Base-by-base conservation (phyloP, 371 early-diverging fungal species). In the Cokeromyces recurvatus region DNA sequence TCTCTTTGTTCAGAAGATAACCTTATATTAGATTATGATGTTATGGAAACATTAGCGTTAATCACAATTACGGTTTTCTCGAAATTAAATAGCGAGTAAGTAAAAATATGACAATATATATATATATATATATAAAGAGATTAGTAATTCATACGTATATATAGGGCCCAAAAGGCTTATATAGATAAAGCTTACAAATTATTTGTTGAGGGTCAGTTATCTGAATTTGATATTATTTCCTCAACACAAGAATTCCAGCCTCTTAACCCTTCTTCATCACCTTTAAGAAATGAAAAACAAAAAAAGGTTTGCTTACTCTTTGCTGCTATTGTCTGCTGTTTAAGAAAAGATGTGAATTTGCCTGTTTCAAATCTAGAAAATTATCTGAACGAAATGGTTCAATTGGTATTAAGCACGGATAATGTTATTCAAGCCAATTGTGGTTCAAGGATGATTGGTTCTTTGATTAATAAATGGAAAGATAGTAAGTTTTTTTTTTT, bases 391-490 rank as follows among this genome's bases (percentile, higher is more conserved):
- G 56, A 66, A 2, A 32, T 85, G 35, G 60, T 81, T 1, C 57
- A 63, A 0, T 59, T 74, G 4, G 77, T 81, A 1, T 55, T 79
- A 41, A 53, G 50, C 22, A 59, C 79, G 0, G 24, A 45, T n/a
- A 68, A 74, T 43, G 21, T 36, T 12, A 46, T 51, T 9, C 74
- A 79, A 29, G 55, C 64, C 1, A 59, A 49, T 9, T 64, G 81
- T 2, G 46, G 78, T 0, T 69, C 76, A 11, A 66, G 77, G 48
- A 60, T 75, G 8, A 71, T 76, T 11, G 84, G 79, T 0, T 80
- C 84, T 1, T 41, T 81, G 8, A 46, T 83, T 38, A 85, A 85
- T 66, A 83, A 85, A 54, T 78, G 68, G 68, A 61, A 59, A 49
- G 67, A 77, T 41, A 78, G 79, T 68, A 65, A 66, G 51, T 52